These are phyloP conservation scores for Saturnispora hagleri DNA, from an alignment of 805 yeast species.

Conservation along the genomic window DNA sequence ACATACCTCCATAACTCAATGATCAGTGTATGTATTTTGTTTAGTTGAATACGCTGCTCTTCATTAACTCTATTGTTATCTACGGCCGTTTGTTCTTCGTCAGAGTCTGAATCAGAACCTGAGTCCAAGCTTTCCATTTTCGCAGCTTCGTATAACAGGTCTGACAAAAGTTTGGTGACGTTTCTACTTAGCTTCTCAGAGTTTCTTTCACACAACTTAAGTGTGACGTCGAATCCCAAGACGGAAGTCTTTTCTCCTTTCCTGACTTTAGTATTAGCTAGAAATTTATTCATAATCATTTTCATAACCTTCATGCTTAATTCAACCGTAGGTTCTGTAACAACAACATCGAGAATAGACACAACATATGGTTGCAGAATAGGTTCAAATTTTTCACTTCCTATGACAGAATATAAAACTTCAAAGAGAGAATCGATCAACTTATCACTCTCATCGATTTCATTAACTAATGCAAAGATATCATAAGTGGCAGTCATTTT, in stretches of 20 bases:
- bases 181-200: slow-evolving; percentile 67
- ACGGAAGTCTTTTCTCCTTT: slow-evolving; percentile 25
- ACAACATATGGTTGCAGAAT: slow-evolving; percentile 49
- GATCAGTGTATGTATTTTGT: slow-evolving; percentile 53
- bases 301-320: slow-evolving; percentile 55
- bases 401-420: slow-evolving; percentile 47
- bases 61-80: neutral
- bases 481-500: slow-evolving; percentile 67
- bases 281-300: slow-evolving; percentile 55
- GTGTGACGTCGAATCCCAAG: slow-evolving; percentile 57
- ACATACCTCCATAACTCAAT: slow-evolving; percentile 67
- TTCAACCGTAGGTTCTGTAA: slow-evolving; percentile 53
- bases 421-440: slow-evolving; percentile 50
- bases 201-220: slow-evolving; percentile 60
- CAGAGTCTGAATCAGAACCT: slow-evolving; percentile 2
- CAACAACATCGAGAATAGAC: slow-evolving; percentile 65
- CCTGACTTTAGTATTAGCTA: slow-evolving; percentile 26
- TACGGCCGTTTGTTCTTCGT: slow-evolving; percentile 4
- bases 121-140: slow-evolving; percentile 17
- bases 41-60: slow-evolving; percentile 32
- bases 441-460: slow-evolving; percentile 52
- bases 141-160: slow-evolving; percentile 49
- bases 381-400: slow-evolving; percentile 31
- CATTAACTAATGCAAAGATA: slow-evolving; percentile 40
- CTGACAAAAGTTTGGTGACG: slow-evolving; percentile 73